A percentile compares a stretch with the other conserved stretches of the same genome.
Conservation (phyloP, 1,139 yeast genomes). For the Geotrichum europaeum region DNA sequence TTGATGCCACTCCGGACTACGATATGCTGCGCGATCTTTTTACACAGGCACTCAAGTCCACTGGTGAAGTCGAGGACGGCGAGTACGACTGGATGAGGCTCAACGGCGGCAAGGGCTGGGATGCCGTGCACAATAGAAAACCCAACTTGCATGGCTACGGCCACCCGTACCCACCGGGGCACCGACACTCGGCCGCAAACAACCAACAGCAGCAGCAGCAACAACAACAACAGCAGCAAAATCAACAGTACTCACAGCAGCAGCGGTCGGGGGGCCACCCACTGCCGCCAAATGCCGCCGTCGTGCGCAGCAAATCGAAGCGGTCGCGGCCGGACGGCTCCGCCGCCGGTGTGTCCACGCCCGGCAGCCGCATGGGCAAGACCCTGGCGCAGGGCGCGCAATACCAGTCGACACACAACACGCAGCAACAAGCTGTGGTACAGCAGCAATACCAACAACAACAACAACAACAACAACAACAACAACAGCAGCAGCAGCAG, state of each 20-base stretch:
- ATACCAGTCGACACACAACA: not conserved
- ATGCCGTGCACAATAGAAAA: slow-evolving; percentile 69
- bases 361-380: too few relatives aligned
- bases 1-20: slow-evolving; percentile 94
- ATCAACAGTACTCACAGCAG: not conserved
- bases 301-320: slow-evolving; percentile 2
- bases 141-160: slow-evolving; percentile 93
- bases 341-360: too few relatives aligned
- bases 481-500: slow-evolving; percentile 19
- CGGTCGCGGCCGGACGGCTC: not conserved
- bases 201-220: slow-evolving; percentile 7
- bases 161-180: slow-evolving; percentile 50
- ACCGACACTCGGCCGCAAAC: slow-evolving; percentile 13
- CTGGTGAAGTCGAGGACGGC: slow-evolving; percentile 74
- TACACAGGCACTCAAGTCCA: slow-evolving; percentile 62
- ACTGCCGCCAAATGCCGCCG: not conserved
- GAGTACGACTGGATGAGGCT: slow-evolving; percentile 93
- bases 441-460: slow-evolving; percentile 3
- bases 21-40: slow-evolving; percentile 73
- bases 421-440: slow-evolving; percentile 1
- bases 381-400: too few relatives aligned
- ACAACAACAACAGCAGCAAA: not conserved
- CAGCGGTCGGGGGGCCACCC: too few relatives aligned
- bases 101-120: slow-evolving; percentile 92
- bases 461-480: slow-evolving; percentile 14